phyloP scores from a whole-genome alignment of 192 early-diverging fungal species.

The Haplosporangium gracile region DNA sequence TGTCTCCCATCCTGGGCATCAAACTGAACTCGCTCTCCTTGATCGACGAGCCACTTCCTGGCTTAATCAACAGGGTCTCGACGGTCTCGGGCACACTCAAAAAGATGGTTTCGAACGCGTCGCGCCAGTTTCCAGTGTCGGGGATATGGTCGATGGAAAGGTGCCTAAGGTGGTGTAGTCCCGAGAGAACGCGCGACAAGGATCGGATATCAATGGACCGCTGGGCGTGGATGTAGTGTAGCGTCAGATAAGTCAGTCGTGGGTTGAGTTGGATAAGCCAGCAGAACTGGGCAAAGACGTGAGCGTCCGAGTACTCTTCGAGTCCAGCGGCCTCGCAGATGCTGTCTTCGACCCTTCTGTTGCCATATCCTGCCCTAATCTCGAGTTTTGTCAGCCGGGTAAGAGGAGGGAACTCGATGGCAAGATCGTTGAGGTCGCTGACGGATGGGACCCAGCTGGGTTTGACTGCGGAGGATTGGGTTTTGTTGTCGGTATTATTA shows the following conservation, averaged over 20 bases:
- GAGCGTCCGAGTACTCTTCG: not conserved
- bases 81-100: not conserved
- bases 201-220: not conserved
- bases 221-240: not conserved
- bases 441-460: not conserved
- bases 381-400: not conserved
- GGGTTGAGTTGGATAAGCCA: slow-evolving; percentile 2
- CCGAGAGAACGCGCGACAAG: not conserved
- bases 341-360: not conserved
- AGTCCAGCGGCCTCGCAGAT: not conserved
- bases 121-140: not conserved
- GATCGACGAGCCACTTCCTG: not conserved
- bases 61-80: not conserved
- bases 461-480: not conserved
- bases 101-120: not conserved
- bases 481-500: not conserved
- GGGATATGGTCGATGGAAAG: not conserved
- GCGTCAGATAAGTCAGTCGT: not conserved
- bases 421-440: not conserved
- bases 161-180: not conserved
- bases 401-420: not conserved
- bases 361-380: not conserved
- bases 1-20: not conserved
- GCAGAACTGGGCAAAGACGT: not conserved
- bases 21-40: not conserved